Evolutionary conservation across 345 rosid genomes (phyloP).

Genomic region (Citropsis articulata): DNA sequence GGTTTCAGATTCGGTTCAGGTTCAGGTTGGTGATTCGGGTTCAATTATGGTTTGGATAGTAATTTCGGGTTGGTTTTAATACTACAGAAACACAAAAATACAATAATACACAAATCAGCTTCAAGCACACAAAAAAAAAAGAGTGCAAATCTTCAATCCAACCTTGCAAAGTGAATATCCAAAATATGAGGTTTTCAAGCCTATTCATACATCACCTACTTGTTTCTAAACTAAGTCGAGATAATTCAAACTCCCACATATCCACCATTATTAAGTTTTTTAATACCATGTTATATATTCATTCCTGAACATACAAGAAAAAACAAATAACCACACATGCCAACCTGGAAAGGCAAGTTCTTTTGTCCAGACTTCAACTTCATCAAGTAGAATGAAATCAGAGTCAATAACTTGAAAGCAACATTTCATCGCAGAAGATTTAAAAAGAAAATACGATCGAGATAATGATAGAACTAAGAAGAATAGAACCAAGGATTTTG

Average conservation of each 20-base stretch:
- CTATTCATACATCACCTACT: neutral
- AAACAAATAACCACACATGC: neutral
- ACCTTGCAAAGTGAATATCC: neutral
- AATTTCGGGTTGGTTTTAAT: too few relatives aligned
- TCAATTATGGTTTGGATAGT: too few relatives aligned
- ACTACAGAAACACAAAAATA: too few relatives aligned
- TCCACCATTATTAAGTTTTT: neutral
- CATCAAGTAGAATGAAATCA: conserved; percentile 10
- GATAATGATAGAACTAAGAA: neutral
- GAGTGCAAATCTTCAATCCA: neutral
- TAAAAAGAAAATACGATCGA: neutral
- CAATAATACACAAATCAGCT: neutral
- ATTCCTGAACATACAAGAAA: neutral
- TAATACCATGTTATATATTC: neutral
- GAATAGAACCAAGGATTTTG: conserved; percentile 16
- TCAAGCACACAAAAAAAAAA: neutral
- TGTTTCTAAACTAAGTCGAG: neutral
- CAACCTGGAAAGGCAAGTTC: conserved; percentile 30
- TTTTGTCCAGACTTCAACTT: conserved; percentile 32
- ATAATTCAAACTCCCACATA: neutral
- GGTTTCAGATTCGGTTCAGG: too few relatives aligned
- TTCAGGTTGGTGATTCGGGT: too few relatives aligned
- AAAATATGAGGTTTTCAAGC: neutral
- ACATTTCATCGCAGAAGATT: neutral
- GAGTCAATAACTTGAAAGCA: conserved; percentile 1